Evolutionary conservation across 2,329 filamentous ascomycete genomes (phyloP).

Genomic region (Clonostachys solani): DNA sequence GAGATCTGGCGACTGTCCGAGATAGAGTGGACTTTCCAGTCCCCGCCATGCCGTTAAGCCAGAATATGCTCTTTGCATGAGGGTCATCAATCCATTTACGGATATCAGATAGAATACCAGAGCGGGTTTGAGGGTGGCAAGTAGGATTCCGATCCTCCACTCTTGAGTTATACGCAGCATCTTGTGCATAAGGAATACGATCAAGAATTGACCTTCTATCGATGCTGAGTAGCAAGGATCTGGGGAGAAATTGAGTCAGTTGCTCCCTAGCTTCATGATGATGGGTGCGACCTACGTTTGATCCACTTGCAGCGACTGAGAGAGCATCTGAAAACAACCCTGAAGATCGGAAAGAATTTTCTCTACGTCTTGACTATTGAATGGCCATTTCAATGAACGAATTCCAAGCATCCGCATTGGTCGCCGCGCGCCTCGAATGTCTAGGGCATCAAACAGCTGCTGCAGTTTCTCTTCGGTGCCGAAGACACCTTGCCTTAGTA

Average conservation of each 20-base stretch:
- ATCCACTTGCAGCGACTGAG: neutral
- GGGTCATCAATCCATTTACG: neutral
- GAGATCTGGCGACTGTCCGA: neutral
- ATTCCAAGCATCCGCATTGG: neutral
- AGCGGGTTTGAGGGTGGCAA: neutral
- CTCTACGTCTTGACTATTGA: neutral
- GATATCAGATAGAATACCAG: neutral
- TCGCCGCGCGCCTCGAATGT: neutral
- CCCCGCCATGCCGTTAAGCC: conserved; percentile 1
- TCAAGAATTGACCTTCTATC: neutral
- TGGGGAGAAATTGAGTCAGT: too few species aligned
- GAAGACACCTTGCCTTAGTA: neutral
- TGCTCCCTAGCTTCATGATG: too few species aligned
- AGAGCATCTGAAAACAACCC: neutral
- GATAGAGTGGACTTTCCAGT: conserved; percentile 2
- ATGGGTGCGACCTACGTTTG: neutral
- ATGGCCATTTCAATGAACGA: neutral
- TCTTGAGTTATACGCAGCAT: neutral
- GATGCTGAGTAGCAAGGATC: neutral
- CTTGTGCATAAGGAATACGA: neutral
- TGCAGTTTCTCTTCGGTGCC: neutral
- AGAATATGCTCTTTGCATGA: neutral
- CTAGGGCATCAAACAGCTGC: neutral
- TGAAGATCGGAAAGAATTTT: neutral
- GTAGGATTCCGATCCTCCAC: neutral